Conservation (phyloP, 2,329 filamentous ascomycete species). For the Paecilomyces formosus region DNA sequence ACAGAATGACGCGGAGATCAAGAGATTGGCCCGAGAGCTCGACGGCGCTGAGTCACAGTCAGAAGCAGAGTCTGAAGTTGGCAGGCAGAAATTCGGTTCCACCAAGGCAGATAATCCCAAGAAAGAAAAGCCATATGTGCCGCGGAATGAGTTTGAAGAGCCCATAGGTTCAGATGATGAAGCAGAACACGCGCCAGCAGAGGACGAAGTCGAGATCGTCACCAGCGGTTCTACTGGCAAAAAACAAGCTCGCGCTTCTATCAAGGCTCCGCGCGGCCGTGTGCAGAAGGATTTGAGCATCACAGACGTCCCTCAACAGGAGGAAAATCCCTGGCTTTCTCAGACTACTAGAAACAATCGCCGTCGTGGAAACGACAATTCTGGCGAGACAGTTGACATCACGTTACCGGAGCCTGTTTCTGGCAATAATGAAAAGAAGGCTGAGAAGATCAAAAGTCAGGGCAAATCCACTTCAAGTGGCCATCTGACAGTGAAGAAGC, state of each 20-base stretch:
- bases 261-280: constrained; percentile 12
- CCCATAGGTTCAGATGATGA: constrained; percentile 45
- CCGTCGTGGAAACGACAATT: constrained; percentile 15
- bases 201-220: constrained; percentile 29
- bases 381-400: constrained; percentile 26
- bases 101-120: constrained; percentile 22
- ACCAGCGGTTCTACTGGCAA: constrained; percentile 17
- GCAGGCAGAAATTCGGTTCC: constrained; percentile 47
- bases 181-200: constrained; percentile 12
- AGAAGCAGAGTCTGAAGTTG: constrained; percentile 50
- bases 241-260: constrained; percentile 9
- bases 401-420: constrained; percentile 16
- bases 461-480: constrained; percentile 12
- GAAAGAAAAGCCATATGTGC: constrained; percentile 19
- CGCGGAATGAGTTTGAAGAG: constrained; percentile 56
- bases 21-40: constrained; percentile 63
- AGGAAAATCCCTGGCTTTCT: constrained; percentile 30
- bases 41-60: constrained; percentile 53
- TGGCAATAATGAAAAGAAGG: constrained; percentile 6
- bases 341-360: constrained; percentile 28
- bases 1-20: constrained; percentile 70
- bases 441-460: constrained; percentile 4
- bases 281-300: neutral
- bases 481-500: constrained; percentile 13
- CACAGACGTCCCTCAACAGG: constrained; percentile 5